These are phyloP conservation scores for Penicillium sp. DNA, from an alignment of 2,329 filamentous ascomycete genomes.

Conservation along the genomic window DNA sequence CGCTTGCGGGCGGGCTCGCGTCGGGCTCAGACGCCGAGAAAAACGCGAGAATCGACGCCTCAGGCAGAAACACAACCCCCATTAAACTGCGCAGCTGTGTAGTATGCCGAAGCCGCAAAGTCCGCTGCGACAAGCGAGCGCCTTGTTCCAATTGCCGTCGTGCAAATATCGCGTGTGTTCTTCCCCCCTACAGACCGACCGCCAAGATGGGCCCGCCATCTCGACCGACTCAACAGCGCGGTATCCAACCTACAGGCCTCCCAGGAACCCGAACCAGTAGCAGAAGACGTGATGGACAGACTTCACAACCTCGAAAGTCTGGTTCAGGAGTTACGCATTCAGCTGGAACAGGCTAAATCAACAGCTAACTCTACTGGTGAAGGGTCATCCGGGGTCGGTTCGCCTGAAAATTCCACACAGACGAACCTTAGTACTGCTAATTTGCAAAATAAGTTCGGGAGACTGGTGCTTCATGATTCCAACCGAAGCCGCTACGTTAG, in stretches of 20 bases:
- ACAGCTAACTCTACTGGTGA: conserved; percentile 22
- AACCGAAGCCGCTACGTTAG: conserved; percentile 50
- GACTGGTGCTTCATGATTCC: conserved; percentile 48
- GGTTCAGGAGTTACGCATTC: conserved; percentile 51
- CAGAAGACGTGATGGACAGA: conserved; percentile 49
- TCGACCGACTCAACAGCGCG: conserved; percentile 35
- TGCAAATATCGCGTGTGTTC: conserved; percentile 53
- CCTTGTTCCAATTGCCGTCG: conserved; percentile 59
- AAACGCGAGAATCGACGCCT: conserved; percentile 7
- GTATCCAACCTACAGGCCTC: conserved; percentile 20
- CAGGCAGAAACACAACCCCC: not conserved
- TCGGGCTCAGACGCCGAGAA: conserved; percentile 15
- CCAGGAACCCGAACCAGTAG: conserved; percentile 26
- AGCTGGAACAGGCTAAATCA: conserved; percentile 47
- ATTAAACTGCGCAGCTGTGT: conserved; percentile 49
- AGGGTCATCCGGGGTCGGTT: conserved; percentile 29
- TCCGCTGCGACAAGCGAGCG: conserved; percentile 56
- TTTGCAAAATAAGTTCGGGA: conserved; percentile 47
- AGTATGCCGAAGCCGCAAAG: conserved; percentile 55
- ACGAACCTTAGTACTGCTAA: conserved; percentile 6
- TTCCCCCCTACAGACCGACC: conserved; percentile 52
- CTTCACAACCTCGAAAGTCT: conserved; percentile 51
- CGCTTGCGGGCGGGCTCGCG: not conserved
- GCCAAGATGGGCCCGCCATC: conserved; percentile 55
- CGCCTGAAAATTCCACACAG: conserved; percentile 27